Evolutionary conservation across 2,329 filamentous ascomycete genomes (phyloP).

Genomic region (Rugonectria rugulosa): DNA sequence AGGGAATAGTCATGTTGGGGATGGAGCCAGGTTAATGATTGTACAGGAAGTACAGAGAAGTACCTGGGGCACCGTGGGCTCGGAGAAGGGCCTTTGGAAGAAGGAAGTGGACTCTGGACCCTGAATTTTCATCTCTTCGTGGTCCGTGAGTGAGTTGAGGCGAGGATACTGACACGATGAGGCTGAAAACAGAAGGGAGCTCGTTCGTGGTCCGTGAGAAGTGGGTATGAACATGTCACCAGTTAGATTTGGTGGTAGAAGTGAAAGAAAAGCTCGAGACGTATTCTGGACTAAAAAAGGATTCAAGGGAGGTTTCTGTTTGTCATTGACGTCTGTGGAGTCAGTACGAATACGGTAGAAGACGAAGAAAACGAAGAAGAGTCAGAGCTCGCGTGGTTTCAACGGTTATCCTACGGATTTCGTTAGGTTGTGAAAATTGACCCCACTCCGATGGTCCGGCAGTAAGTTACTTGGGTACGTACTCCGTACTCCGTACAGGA

Average conservation of each 20-base stretch:
- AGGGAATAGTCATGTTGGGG: neutral
- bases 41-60: conserved; percentile 1
- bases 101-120: conserved; percentile 8
- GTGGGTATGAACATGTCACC: neutral
- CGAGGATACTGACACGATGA: conserved; percentile 11
- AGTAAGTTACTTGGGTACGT: no score
- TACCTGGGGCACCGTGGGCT: conserved; percentile 9
- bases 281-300: no score
- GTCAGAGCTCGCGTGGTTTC: neutral
- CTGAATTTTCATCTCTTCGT: conserved; percentile 11
- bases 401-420: neutral
- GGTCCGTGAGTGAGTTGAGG: conserved; percentile 7
- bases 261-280: neutral
- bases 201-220: conserved; percentile 9
- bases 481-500: conserved; percentile 12
- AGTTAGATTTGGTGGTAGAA: neutral
- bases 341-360: neutral
- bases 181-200: conserved; percentile 10
- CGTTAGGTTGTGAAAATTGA: no score
- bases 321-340: neutral
- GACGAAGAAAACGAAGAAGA: neutral
- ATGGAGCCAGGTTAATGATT: conserved; percentile 2
- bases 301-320: neutral
- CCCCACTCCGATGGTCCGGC: conserved; percentile 13
- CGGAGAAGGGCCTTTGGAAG: conserved; percentile 7